Base-by-base conservation (phyloP, 495 filamentous ascomycete species). In the Paragyromitra xinjiangensis region DNA sequence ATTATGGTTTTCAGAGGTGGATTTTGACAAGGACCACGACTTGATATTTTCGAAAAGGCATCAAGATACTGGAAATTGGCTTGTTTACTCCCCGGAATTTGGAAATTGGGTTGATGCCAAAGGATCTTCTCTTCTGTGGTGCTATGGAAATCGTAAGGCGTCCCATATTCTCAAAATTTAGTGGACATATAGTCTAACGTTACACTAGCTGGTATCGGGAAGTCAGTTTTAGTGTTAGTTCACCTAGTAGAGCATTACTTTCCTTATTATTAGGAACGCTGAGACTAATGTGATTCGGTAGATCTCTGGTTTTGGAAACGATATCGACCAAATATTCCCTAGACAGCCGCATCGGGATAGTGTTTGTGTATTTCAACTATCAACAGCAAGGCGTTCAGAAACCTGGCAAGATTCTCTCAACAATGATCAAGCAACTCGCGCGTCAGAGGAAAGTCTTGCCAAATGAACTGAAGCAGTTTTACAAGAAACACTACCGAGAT, bases 131-230 rank as follows among this genome's bases (percentile, higher is more conserved):
- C 48, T 78, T 9, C 34, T 78, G 50, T 78, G 76, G 76, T 78
- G 76, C 45, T 16, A 78, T 58, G 76, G 76, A 44, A 71, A n/a
- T 24, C 76, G 76, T 77, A 77, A 75, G 76, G n/a, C 14, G 3
- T 62, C 26, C 6, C 22, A 2, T 11, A 14, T 29, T 5, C 29
- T 11, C 55, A 3, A 34, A 37, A 16, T 37, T 37, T 69, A 11
- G 11, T 37, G 8, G 40, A 14, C 11, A 8, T 14, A 3, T 19
- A 59, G 19, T 16, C 64, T 78, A 37, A 78, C 45, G 12, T 24
- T 26, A 26, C 37, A 59, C 8, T 4, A 78, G 72, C 76, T 50
- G 76, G 76, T 53, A 73, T 66, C 11, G 76, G 71, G 29, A 78
- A 78, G 24, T 61, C 76, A 2, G 70, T 78, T 9, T 67, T 78